phyloP scores from a whole-genome alignment of 2,329 filamentous ascomycete genomes.

The Sclerotinia spermophila region DNA sequence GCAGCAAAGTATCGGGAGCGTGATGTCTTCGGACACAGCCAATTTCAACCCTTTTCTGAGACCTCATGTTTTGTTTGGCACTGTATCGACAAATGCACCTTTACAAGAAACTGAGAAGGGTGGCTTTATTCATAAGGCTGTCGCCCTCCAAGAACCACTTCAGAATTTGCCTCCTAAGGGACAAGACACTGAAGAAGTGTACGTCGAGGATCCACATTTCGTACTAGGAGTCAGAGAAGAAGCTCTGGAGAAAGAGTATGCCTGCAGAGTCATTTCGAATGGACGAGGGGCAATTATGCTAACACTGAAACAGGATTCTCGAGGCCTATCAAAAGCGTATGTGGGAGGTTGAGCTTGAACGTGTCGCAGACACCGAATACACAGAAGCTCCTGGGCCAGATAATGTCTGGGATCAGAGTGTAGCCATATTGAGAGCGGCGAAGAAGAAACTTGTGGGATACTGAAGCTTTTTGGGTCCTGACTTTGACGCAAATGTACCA shows the following conservation, averaged over 20 bases:
- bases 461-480: background rate
- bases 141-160: background rate
- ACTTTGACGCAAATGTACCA: background rate
- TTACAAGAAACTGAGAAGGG: background rate
- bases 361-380: constrained; percentile 15
- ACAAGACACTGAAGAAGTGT: background rate
- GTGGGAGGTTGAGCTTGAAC: constrained; percentile 26
- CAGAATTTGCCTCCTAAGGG: background rate
- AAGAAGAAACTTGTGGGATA: constrained; percentile 19
- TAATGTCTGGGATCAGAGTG: constrained; percentile 18
- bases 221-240: constrained; percentile 26
- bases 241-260: constrained; percentile 26
- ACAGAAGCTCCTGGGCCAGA: background rate
- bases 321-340: constrained; percentile 24
- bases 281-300: background rate
- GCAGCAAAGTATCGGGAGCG: background rate
- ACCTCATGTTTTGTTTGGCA: background rate
- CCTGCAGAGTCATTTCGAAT: background rate
- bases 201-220: constrained; percentile 30
- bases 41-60: background rate
- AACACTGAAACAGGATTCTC: constrained; percentile 21
- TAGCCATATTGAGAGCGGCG: constrained; percentile 15
- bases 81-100: background rate
- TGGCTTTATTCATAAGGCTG: background rate
- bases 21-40: background rate